phyloP scores from a whole-genome alignment of 495 filamentous ascomycete genomes.

The Hypomontagnella submonticulosa region DNA sequence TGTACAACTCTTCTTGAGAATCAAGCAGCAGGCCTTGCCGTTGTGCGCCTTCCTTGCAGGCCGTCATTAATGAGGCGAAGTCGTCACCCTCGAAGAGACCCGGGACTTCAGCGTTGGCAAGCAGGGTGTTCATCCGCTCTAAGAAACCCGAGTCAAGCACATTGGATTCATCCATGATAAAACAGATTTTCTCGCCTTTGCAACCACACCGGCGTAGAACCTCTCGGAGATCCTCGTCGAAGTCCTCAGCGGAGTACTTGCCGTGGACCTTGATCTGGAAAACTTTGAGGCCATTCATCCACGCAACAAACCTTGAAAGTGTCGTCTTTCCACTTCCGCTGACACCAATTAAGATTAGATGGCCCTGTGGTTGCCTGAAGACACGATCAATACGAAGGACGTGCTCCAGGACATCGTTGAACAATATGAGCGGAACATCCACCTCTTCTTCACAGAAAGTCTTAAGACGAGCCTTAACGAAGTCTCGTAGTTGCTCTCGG shows the following conservation, averaged over 20 bases:
- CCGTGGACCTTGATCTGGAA: slow-evolving; percentile 99
- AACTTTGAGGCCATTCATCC: slow-evolving; percentile 99
- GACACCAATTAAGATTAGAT: slow-evolving; percentile 97
- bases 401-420: slow-evolving; percentile 98
- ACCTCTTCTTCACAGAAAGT: slow-evolving; percentile 99
- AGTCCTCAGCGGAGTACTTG: slow-evolving; percentile 97
- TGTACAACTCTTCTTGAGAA: slow-evolving; percentile 98
- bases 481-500: slow-evolving; percentile 91
- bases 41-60: slow-evolving; percentile 97
- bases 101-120: slow-evolving; percentile 97
- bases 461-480: slow-evolving; percentile 94
- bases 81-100: slow-evolving; percentile 98
- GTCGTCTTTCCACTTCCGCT: slow-evolving; percentile 99
- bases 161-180: slow-evolving; percentile 99
- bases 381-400: slow-evolving; percentile 98
- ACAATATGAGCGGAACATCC: slow-evolving; percentile 95
- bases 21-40: slow-evolving; percentile 94
- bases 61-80: slow-evolving; percentile 94
- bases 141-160: slow-evolving; percentile 98
- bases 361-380: slow-evolving; percentile 97
- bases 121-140: slow-evolving; percentile 97
- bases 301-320: slow-evolving; percentile 95
- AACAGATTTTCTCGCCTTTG: slow-evolving; percentile 99
- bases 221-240: slow-evolving; percentile 95
- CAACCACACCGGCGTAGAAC: slow-evolving; percentile 94